Base-by-base conservation (phyloP, 2,329 filamentous ascomycete genomes). In the Beauveria sp. region DNA sequence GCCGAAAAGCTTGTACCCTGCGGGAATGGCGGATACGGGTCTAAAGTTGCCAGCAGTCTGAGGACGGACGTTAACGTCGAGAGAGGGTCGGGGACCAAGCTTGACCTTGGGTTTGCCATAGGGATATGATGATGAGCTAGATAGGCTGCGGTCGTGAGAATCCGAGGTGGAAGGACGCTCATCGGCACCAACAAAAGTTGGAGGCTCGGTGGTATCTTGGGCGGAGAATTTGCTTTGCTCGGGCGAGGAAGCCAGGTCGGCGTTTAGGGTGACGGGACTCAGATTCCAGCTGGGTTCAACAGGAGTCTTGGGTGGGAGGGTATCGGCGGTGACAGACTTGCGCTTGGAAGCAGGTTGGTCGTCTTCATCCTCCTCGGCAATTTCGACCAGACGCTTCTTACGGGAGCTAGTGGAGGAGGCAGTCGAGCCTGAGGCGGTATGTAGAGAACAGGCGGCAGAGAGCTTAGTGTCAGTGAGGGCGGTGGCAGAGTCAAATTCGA, bases 301-400 rank as follows among this genome's bases (percentile, higher is more conserved):
- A 53, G 73, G 70, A 45, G 75, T 70, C 42, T 70, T 67, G 28
- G 71, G 65, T 5, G 69, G 65, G 42, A 69, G 64, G 12, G 69
- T 73, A 67, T 83, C 75, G 69, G 82, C 79, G 22, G 80, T 77
- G 8, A 82, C 74, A 2, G 82, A 86, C 68, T 87, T 80, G 60
- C 84, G 78, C 69, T 86, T 88, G 48, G 76, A 77, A 31, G 84
- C 79, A n/a, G 73, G 72, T 65, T 81, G 78, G 63, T 88, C 85
- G 69, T 96, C 92, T 70, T 96, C 91, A 60, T 88, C 90, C 76
- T 95, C 90, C 75, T 98, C 95, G n/a, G 89, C 87, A 72, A 98
- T 97, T 76, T 96, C 93, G 77, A 93, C 88, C 68, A 98, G 79
- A 66, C 90, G 87, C 68, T 88, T 85, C 70, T 87, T 83, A 63